phyloP scores from a whole-genome alignment of 257 asterid species.

The Lycium ferocissimum region DNA sequence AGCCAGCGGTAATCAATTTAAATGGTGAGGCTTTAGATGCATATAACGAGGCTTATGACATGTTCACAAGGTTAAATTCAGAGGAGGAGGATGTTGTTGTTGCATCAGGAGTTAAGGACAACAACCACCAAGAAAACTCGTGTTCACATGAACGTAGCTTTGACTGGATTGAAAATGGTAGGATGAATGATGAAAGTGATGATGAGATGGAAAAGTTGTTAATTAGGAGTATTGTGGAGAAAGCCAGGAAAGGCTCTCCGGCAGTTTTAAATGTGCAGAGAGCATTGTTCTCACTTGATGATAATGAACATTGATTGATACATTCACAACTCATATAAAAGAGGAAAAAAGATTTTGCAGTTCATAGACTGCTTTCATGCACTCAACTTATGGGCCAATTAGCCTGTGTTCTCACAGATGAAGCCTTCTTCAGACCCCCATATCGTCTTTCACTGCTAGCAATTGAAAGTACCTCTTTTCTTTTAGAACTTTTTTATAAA shows the following conservation, averaged over 20 bases:
- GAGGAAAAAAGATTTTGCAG: not conserved
- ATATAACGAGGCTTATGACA: constrained; percentile 61
- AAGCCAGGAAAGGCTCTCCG: constrained; percentile 90
- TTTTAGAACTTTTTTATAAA: not conserved
- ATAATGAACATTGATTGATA: constrained; percentile 46
- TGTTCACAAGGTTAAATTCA: constrained; percentile 51
- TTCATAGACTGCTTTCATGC: not conserved
- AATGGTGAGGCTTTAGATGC: constrained; percentile 70
- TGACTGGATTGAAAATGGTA: constrained; percentile 35
- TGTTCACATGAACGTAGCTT: constrained; percentile 27
- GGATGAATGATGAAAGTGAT: constrained; percentile 40
- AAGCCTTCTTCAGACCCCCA: not conserved
- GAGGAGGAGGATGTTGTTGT: constrained; percentile 59
- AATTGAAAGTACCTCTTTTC: not conserved
- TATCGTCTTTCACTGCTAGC: not conserved
- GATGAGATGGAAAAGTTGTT: constrained; percentile 86
- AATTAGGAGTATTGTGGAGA: constrained; percentile 80
- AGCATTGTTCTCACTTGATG: constrained; percentile 58
- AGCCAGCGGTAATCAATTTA: constrained; percentile 66
- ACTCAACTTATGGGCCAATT: not conserved
- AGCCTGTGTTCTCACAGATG: not conserved
- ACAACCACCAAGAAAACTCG: constrained; percentile 35
- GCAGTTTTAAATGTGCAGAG: constrained; percentile 77
- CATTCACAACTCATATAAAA: constrained; percentile 3
- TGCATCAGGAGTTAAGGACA: constrained; percentile 25